A percentile compares a stretch with the other conserved stretches of the same genome.
Conservation (phyloP, 2,329 filamentous ascomycete species). For the Fusarium sarcochroum region DNA sequence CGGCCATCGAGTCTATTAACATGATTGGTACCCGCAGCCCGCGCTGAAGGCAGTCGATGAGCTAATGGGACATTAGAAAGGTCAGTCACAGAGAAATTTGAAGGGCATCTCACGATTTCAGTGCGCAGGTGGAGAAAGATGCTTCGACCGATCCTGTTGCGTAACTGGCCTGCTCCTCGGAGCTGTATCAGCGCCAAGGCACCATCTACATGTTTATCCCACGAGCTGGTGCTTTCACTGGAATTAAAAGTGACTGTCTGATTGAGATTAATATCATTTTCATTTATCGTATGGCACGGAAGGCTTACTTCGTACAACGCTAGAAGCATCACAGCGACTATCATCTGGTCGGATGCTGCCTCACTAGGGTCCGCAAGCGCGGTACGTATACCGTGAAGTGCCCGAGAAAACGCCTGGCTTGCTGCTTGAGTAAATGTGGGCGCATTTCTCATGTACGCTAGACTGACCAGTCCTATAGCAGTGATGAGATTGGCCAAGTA, state of each 20-base stretch:
- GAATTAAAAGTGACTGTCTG: background rate
- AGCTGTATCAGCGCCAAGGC: background rate
- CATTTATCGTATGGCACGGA: fast-evolving
- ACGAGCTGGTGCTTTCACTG: background rate
- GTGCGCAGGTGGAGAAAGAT: background rate
- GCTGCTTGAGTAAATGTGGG: background rate
- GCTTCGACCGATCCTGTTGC: background rate
- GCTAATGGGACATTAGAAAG: background rate
- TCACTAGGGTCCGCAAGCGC: background rate
- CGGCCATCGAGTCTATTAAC: background rate
- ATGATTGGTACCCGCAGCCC: fast-evolving
- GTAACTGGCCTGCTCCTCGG: background rate
- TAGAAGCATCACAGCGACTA: background rate
- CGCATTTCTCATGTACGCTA: background rate
- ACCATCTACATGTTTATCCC: background rate
- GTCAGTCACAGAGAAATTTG: fast-evolving
- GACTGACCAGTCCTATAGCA: background rate
- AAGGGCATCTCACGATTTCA: background rate
- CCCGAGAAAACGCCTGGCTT: background rate
- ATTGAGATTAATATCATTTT: background rate
- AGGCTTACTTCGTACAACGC: background rate
- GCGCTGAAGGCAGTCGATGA: background rate
- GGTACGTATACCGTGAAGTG: background rate
- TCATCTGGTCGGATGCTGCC: background rate
- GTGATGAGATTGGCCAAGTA: background rate